Evolutionary conservation across 164 flowering plant species (phyloP).

Genomic region (Hamamelis virginiana): DNA sequence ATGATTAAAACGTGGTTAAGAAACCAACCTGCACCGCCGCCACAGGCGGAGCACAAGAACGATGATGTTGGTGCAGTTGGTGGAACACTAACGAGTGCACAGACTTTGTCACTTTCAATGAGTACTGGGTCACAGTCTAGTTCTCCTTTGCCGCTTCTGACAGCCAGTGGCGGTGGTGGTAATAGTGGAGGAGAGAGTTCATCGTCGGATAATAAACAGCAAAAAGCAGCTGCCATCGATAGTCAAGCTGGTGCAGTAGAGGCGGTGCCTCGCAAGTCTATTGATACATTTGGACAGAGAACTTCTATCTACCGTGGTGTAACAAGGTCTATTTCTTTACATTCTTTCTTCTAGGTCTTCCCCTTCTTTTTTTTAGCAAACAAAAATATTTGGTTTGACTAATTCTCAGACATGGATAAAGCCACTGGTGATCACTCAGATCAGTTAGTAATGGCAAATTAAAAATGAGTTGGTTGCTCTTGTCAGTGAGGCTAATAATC

Average conservation of each 20-base stretch:
- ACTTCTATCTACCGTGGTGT: conserved; percentile 98
- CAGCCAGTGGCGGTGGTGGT: conserved; percentile 15
- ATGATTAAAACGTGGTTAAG: conserved; percentile 94
- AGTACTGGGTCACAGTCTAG: conserved; percentile 56
- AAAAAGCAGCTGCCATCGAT: conserved; percentile 21
- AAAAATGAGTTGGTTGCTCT: too few species aligned
- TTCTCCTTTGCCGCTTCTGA: conserved; percentile 34
- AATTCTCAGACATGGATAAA: too few species aligned
- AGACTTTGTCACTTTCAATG: conserved; percentile 68
- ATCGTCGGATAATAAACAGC: conserved; percentile 38
- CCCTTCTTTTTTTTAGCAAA: not conserved
- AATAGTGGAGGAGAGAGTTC: conserved; percentile 36
- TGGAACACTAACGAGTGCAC: conserved; percentile 29
- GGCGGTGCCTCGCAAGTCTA: conserved; percentile 65
- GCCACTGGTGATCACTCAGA: too few species aligned
- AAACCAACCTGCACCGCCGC: conserved; percentile 46
- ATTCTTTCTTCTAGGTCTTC: not conserved
- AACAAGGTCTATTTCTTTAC: conserved; percentile 52
- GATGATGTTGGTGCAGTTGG: conserved; percentile 13
- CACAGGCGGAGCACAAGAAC: conserved; percentile 28
- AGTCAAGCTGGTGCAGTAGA: conserved; percentile 50
- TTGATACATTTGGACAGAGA: conserved; percentile 90
- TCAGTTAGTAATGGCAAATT: too few species aligned
- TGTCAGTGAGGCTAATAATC: too few species aligned
- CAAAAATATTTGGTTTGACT: too few species aligned